These are phyloP conservation scores for Botrytis sinoallii DNA, from an alignment of 2,329 filamentous ascomycete genomes.

Conservation along the genomic window DNA sequence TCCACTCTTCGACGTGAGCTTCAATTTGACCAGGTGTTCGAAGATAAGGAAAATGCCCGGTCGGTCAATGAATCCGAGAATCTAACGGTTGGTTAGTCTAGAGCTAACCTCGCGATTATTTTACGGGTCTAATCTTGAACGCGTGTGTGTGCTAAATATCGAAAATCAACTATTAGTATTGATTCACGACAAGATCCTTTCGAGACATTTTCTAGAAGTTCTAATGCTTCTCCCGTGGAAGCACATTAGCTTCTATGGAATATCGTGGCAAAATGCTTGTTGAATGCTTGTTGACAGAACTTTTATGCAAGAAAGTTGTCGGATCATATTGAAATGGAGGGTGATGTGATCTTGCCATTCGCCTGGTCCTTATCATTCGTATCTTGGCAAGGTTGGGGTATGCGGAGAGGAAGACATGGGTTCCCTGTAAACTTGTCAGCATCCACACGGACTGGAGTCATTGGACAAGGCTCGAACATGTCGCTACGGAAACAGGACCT, in stretches of 20 bases:
- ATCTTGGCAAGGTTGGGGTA: conserved; percentile 1
- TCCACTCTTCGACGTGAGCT: neutral
- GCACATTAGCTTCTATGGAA: neutral
- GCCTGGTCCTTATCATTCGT: neutral
- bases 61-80: neutral
- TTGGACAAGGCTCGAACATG: neutral
- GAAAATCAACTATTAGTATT: neutral
- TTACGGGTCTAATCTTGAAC: neutral
- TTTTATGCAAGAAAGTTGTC: neutral
- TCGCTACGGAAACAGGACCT: conserved; percentile 8
- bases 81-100: neutral
- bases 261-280: conserved; percentile 2
- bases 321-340: neutral
- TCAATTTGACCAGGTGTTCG: neutral
- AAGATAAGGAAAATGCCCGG: conserved; percentile 1
- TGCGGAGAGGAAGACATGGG: neutral
- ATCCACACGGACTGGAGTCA: neutral
- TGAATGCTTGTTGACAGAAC: neutral
- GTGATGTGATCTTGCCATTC: neutral
- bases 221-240: neutral
- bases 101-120: neutral
- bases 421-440: neutral
- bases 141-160: neutral
- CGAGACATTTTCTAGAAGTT: neutral
- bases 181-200: neutral